Evolutionary conservation across 768 basidiomycete species (phyloP), one percentile per base, ranked within the genome.

Genomic region (Pisolithus albus): DNA sequence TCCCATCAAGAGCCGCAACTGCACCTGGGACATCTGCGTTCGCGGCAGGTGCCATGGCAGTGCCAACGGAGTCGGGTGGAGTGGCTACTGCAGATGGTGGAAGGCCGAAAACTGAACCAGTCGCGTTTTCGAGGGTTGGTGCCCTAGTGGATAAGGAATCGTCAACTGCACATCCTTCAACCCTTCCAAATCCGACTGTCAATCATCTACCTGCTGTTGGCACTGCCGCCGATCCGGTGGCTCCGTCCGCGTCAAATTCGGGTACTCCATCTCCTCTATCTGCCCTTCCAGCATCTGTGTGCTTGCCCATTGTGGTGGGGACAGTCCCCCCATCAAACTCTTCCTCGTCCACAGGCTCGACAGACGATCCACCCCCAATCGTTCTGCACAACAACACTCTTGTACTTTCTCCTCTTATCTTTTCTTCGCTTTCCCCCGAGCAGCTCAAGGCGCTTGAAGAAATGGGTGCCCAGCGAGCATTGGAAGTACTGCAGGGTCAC

Each of bases 321-420:
- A 82, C 86, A 38, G 79, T 86, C 60, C 91, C 80, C 24, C 72
- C 78, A 5, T 78, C 81, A 18, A 82, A 83, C 56, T 75, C 84
- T 13, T 54, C 78, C 64, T 46, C 46, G 19, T 28, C 32, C 18
- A 56, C 75, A 61, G 52, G 67, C 4, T 52, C 61, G 15, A 52
- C 67, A n/a, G 72, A 79, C 51, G 77, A 81, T 48, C 75, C 64
- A 53, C 51, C 66, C 21, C 83, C 83, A 30, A 91, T 96, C 73
- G 81, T 90, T 21, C 70, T 94, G 11, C 90, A 94, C 56, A 84
- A 92, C 57, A 84, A 89, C 49, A 85, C 80, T 28, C 78, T 96
- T 19, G 81, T 92, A 51, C 80, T 96, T 36, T 88, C 90, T 60
- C 93, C 93, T 2, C 76, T 78, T 19, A 85, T 95, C 32, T 96